phyloP scores from a whole-genome alignment of 768 basidiomycete species.

The Psilocybe cyanescens region DNA sequence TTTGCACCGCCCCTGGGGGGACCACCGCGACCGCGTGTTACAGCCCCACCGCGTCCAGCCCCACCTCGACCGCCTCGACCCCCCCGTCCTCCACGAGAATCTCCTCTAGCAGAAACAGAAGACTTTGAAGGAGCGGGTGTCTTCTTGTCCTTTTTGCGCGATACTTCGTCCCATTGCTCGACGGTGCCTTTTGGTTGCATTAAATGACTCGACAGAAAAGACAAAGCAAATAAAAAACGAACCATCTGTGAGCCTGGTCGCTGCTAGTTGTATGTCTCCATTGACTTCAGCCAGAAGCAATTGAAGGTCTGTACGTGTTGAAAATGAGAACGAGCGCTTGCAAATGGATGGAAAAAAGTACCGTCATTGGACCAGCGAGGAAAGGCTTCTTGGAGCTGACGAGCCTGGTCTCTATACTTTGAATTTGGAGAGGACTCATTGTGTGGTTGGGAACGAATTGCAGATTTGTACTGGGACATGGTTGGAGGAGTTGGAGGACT shows the following conservation, averaged over 20 bases:
- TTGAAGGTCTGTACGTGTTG: conserved; percentile 57
- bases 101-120: conserved; percentile 49
- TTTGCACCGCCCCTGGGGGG: conserved; percentile 47
- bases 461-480: conserved; percentile 60
- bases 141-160: conserved; percentile 90
- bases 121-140: conserved; percentile 54
- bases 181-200: conserved; percentile 55
- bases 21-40: conserved; percentile 51
- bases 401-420: conserved; percentile 58
- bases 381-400: conserved; percentile 73
- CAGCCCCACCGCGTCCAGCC: conserved; percentile 59
- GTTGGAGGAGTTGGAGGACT: conserved; percentile 31
- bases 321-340: conserved; percentile 30
- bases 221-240: conserved; percentile 15
- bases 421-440: conserved; percentile 35
- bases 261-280: conserved; percentile 74
- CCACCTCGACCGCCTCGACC: conserved; percentile 62
- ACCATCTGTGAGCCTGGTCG: conserved; percentile 80
- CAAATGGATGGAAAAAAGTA: conserved; percentile 25
- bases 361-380: conserved; percentile 74
- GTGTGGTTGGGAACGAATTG: conserved; percentile 41
- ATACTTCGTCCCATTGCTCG: conserved; percentile 83
- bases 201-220: conserved; percentile 15
- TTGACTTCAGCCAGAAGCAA: conserved; percentile 67
- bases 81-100: conserved; percentile 66